Conservation (phyloP, 495 filamentous ascomycete genomes). For the Paragyromitra xinjiangensis region DNA sequence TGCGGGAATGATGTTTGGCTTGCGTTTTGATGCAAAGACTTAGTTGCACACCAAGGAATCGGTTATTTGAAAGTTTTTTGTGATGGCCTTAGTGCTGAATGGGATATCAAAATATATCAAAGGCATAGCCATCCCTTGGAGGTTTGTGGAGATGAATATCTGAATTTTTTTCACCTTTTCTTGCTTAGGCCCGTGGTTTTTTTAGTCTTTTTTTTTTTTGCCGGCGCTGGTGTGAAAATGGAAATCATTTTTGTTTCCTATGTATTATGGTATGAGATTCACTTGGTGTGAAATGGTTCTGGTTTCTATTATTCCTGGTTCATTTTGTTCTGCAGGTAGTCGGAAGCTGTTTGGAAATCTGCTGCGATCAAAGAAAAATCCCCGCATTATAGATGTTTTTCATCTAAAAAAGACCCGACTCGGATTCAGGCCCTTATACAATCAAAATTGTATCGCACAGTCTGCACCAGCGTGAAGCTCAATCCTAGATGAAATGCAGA, state of each 20-base stretch:
- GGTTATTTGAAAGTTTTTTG: neutral
- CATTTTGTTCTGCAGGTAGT: neutral
- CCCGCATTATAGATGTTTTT: neutral
- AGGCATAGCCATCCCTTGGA: neutral
- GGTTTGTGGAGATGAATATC: neutral
- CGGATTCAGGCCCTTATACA: neutral
- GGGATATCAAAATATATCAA: neutral
- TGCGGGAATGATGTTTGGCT: constrained; percentile 51
- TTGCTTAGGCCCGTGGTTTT: neutral
- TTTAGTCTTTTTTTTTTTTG: neutral
- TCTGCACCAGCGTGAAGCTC: neutral
- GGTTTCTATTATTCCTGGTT: neutral
- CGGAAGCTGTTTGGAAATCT: neutral
- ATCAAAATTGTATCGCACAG: neutral
- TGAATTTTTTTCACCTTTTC: neutral
- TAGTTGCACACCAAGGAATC: neutral
- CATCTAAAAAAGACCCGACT: neutral
- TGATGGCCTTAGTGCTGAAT: neutral
- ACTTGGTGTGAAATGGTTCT: neutral
- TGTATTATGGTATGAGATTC: neutral
- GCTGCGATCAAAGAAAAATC: neutral
- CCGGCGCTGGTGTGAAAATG: constrained; percentile 12
- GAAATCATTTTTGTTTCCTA: constrained; percentile 8
- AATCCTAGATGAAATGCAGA: neutral
- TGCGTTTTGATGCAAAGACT: constrained; percentile 29